phyloP scores from a whole-genome alignment of 352 stramenopile genomes.

The Phytophthora podocarpi region DNA sequence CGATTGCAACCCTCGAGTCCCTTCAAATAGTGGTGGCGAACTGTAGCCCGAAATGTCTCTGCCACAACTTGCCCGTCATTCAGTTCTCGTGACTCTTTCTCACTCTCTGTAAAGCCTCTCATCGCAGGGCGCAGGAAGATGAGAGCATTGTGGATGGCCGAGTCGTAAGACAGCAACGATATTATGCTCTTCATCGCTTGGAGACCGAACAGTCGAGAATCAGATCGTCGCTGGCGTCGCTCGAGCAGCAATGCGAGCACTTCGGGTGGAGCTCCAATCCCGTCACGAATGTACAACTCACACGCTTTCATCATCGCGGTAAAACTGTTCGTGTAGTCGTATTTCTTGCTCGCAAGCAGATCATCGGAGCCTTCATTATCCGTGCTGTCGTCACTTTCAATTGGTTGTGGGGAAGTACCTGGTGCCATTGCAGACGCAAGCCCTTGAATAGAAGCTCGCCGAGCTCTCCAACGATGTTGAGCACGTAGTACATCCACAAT shows the following conservation, averaged over 20 bases:
- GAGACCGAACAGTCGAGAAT: conserved; percentile 79
- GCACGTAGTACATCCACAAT: conserved; percentile 85
- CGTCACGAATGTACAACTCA: conserved; percentile 87
- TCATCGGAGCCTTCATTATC: conserved; percentile 23
- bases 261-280: conserved; percentile 79
- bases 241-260: conserved; percentile 75
- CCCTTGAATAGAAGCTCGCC: conserved; percentile 55
- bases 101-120: conserved; percentile 84
- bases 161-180: conserved; percentile 74
- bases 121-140: conserved; percentile 87
- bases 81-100: conserved; percentile 79
- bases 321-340: conserved; percentile 70
- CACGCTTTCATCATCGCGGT: conserved; percentile 85
- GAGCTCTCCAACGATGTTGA: conserved; percentile 63
- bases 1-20: conserved; percentile 83
- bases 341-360: conserved; percentile 35
- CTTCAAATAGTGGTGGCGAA: conserved; percentile 88
- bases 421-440: conserved; percentile 1
- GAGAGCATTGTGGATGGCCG: conserved; percentile 72
- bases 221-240: conserved; percentile 67
- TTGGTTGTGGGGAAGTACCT: neutral
- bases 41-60: conserved; percentile 84
- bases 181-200: conserved; percentile 85
- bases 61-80: conserved; percentile 80
- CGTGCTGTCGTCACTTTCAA: conserved; percentile 8